Base-by-base conservation (phyloP, 805 yeast genomes). In the Yarrowia alimentaria region DNA sequence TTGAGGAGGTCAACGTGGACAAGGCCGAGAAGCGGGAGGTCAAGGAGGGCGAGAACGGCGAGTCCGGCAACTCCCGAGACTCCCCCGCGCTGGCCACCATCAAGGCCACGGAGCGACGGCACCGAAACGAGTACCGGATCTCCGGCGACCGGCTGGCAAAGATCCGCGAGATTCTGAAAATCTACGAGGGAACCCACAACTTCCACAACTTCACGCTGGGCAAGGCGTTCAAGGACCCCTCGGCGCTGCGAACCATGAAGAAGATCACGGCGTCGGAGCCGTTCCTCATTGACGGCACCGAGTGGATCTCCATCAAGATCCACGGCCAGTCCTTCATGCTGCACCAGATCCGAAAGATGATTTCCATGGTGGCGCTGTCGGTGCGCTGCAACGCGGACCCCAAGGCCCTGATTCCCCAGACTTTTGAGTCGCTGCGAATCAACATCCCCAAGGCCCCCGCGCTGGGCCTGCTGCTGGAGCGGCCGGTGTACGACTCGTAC, bases 301-400 rank as follows among this genome's bases (percentile, higher is more conserved):
- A 93, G 64, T 93, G 99, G 99, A 77, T 87, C 2, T 86, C 96
- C 1, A 83, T 93, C 61, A 90, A 91, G 70, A 87, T 93, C 58
- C 99, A 93, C 66, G 99, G 99, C 6, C 99, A 93, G 69, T 87
- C 96, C 3, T 93, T 93, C 68, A 93, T 93, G 98, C 75, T 93
- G 56, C 98, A 91, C 69, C 99, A 91, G 74, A 93, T 93, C 63
- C 81, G 99, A 64, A 93, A 93, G 65, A 93, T 93, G 98, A 87
- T 93, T 54, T 91, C 96, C 17, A 83, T 91, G 94, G 95, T 95
- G 1, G 79, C 90, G 0, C 72, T 91, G 53, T 79, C 85, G 13
- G 81, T 91, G 17, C 77, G 99, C 62, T 30, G 43, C 25, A 81
- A 93, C 14, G 93, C 95, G 9, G 80, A 90, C 62, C 95, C 97